Evolutionary conservation across 2,329 filamentous ascomycete species (phyloP).

Genomic region (Tolypocladium ophioglossoides): DNA sequence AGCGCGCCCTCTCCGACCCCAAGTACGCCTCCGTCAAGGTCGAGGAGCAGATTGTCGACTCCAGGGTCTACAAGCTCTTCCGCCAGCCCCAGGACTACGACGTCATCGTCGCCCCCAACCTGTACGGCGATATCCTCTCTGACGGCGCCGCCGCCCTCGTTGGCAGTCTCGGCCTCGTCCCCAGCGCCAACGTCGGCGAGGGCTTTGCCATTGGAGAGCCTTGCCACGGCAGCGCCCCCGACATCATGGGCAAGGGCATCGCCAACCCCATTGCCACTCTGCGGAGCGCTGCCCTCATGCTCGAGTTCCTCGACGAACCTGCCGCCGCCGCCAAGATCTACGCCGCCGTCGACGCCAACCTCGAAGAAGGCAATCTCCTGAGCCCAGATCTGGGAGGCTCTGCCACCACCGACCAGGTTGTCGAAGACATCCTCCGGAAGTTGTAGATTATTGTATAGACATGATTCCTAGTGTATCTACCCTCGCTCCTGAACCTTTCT

Average conservation of each 20-base stretch:
- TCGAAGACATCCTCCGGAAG: slow-evolving; percentile 76
- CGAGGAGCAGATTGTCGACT: slow-evolving; percentile 98
- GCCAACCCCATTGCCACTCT: slow-evolving; percentile 96
- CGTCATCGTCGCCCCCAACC: slow-evolving; percentile 93
- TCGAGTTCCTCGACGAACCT: slow-evolving; percentile 88
- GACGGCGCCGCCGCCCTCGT: slow-evolving; percentile 93
- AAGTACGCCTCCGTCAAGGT: slow-evolving; percentile 56
- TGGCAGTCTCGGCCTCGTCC: slow-evolving; percentile 83
- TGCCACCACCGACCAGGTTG: slow-evolving; percentile 75
- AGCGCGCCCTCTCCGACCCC: slow-evolving; percentile 56
- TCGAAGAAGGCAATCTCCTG: slow-evolving; percentile 72
- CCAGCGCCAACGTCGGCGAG: slow-evolving; percentile 89
- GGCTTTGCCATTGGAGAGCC: slow-evolving; percentile 95
- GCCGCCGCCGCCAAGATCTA: slow-evolving; percentile 84
- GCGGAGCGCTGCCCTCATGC: slow-evolving; percentile 83
- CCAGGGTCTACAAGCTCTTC: slow-evolving; percentile 99
- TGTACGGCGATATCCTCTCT: slow-evolving; percentile 94
- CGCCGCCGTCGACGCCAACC: slow-evolving; percentile 78
- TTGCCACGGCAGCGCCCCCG: slow-evolving; percentile 90
- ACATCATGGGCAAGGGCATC: slow-evolving; percentile 86
- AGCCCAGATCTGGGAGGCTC: slow-evolving; percentile 86
- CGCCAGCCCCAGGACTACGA: slow-evolving; percentile 92
- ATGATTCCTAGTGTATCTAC: background rate
- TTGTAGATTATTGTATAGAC: slow-evolving; percentile 40
- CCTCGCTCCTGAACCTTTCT: background rate